Percentiles rank a stretch among this genome's conserved stretches.
These are phyloP conservation scores for Cordyceps tenuipes DNA, from an alignment of 2,329 filamentous ascomycete genomes.

Conservation along the genomic window DNA sequence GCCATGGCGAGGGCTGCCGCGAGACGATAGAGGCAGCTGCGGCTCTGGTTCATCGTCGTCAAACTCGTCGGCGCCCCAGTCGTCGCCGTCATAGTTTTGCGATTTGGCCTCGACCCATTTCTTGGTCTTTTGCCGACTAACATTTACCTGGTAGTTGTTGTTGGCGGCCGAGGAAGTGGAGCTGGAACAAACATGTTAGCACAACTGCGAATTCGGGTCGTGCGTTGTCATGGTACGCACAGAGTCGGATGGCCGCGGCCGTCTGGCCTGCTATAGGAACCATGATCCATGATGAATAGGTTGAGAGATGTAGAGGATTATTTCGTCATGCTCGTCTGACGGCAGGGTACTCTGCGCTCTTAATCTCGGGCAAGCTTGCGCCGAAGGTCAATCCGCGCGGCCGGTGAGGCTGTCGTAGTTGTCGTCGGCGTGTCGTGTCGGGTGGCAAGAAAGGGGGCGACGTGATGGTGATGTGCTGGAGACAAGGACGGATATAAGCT, in stretches of 20 bases:
- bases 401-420: not conserved
- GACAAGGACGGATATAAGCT: not conserved
- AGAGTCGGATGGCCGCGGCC: slow-evolving; percentile 10
- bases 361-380: not conserved
- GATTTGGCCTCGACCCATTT: slow-evolving; percentile 92
- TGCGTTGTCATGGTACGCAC: not conserved
- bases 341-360: not conserved
- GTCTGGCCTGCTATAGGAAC: slow-evolving; percentile 11
- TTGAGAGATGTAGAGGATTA: not conserved
- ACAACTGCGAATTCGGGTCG: not conserved
- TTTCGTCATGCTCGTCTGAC: not conserved
- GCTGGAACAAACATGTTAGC: not conserved
- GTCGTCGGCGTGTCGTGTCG: slow-evolving; percentile 3
- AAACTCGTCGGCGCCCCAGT: slow-evolving; percentile 73
- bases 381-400: not conserved
- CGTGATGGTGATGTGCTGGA: not conserved
- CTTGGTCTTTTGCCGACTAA: slow-evolving; percentile 81
- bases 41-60: slow-evolving; percentile 42
- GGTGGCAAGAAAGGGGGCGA: not conserved
- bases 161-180: slow-evolving; percentile 8
- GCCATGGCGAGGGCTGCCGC: slow-evolving; percentile 1
- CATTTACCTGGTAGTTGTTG: slow-evolving; percentile 65
- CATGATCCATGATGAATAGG: slow-evolving; percentile 7
- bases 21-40: not conserved
- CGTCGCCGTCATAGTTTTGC: slow-evolving; percentile 83